Evolutionary conservation across 805 yeast genomes (phyloP).

Genomic region (Pichia sporocuriosa): DNA sequence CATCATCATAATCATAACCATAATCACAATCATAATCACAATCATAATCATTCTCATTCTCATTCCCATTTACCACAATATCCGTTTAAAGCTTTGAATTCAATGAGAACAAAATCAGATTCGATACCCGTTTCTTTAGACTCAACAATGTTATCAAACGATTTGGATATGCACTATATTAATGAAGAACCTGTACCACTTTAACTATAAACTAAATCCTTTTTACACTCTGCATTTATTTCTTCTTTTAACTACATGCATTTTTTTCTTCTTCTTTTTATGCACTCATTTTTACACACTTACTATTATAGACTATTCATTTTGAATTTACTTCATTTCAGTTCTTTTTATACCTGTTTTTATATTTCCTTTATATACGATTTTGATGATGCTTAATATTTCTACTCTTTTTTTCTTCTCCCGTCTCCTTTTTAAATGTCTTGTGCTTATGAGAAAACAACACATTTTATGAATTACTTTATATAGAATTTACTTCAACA

Average conservation of each 20-base stretch:
- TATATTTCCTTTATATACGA: no score
- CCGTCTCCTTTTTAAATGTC: no score
- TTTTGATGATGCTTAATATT: no score
- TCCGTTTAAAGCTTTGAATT: not conserved
- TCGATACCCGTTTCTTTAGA: not conserved
- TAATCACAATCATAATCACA: conserved; percentile 12
- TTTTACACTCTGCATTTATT: not conserved
- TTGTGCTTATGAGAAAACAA: no score
- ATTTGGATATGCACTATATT: conserved; percentile 1
- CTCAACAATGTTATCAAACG: not conserved
- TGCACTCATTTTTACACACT: no score
- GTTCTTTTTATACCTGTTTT: no score
- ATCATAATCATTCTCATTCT: conserved; percentile 1
- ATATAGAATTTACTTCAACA: no score
- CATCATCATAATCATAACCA: conserved; percentile 14
- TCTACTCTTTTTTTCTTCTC: no score
- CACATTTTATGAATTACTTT: no score
- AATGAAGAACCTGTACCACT: conserved; percentile 4
- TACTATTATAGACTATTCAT: no score
- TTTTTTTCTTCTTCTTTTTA: not conserved
- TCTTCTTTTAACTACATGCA: no score
- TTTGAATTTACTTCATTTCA: not conserved
- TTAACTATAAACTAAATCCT: not conserved
- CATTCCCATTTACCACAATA: not conserved
- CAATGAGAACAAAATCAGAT: not conserved